Evolutionary conservation across 306 rosid genomes (phyloP).

Genomic region (Cajanus cajan): DNA sequence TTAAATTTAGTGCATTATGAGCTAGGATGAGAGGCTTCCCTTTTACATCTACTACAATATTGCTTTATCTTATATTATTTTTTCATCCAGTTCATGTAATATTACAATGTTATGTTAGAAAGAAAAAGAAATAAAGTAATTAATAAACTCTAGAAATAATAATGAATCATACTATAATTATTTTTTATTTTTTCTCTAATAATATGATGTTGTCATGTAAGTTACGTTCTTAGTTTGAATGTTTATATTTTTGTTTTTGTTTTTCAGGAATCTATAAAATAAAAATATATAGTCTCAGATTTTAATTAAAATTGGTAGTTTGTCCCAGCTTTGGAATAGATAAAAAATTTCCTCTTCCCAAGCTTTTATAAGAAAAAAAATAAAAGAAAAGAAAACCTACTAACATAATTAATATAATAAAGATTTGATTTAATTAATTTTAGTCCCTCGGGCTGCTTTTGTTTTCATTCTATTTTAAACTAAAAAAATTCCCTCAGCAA

Average conservation of each 20-base stretch:
- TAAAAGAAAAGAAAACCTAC: neutral
- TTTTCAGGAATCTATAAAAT: neutral
- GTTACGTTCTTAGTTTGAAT: neutral
- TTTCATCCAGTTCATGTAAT: neutral
- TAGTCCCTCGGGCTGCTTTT: no score
- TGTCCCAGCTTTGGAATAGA: neutral
- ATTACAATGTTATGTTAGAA: neutral
- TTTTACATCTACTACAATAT: neutral
- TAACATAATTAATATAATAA: neutral
- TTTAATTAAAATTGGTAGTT: neutral
- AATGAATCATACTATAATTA: neutral
- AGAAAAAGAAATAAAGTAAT: neutral
- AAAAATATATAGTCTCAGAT: neutral
- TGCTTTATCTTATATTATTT: neutral
- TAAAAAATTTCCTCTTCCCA: neutral
- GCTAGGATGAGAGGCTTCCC: neutral
- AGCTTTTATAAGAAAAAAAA: no score
- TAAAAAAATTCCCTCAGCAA: no score
- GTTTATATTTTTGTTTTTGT: no score
- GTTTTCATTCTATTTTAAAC: no score
- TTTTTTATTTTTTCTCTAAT: neutral
- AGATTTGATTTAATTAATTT: no score
- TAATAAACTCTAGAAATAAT: neutral
- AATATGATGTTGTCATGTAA: neutral
- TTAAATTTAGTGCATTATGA: constrained; percentile 18